Base-by-base conservation (phyloP, 768 basidiomycete species). In the Russula compacta region DNA sequence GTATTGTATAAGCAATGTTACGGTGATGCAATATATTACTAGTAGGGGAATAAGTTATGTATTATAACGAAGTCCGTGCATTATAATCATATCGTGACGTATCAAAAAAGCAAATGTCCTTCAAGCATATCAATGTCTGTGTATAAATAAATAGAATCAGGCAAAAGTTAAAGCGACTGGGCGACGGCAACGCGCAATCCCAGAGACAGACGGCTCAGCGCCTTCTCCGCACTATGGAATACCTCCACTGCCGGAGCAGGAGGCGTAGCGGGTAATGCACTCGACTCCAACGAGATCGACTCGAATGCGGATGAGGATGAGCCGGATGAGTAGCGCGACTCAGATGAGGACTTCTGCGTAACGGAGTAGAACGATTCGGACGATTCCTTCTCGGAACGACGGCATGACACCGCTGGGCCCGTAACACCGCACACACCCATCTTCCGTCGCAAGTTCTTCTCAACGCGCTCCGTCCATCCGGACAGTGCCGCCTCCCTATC, bases 401-500 rank as follows among this genome's bases (percentile, higher is more conserved):
- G 2, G 0, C 15, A 21, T 24, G 48, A 14, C 0, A 12, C 3
- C 0, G 35, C 11, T 2, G 14, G 0, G 9, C n/a, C n/a, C n/a
- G n/a, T n/a, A n/a, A 8, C 21, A 14, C 35, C 38, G 14, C 50
- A 1, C 15, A 32, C 39, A 1, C 3, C 38, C 32, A 52, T 19
- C 33, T 62, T 62, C 21, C 38, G 19, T 21, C 4, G 3, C 38
- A 42, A 9, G 21, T 40, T 48, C 24, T 56, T 32, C 33, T 44
- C 43, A 3, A 56, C 3, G 4, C 60, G 49, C 2, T 50, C 48
- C 12, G 5, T 14, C 60, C 60, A 61, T n/a, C 60, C 60, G 5
- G 19, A 56, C 1, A 6, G 12, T 5, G 9, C 24, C 0, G 49
- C 54, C 65, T 83, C 82, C 42, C 75, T 74, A 24, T 80, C 77